Conservation (phyloP, 192 early-diverging fungal species). For the Podochytrium sp. region DNA sequence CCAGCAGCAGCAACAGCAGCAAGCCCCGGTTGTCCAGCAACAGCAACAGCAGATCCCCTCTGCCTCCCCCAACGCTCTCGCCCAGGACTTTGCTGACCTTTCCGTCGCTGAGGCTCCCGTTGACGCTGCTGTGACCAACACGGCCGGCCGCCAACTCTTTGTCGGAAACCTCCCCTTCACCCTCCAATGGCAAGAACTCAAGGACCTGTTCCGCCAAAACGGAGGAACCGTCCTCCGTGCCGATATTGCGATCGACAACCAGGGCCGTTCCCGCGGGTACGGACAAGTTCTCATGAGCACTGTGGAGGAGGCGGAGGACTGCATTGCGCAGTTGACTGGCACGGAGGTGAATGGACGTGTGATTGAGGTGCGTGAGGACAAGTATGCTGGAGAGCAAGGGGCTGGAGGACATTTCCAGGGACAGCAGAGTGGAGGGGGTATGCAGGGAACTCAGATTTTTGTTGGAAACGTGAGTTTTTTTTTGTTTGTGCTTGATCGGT, state of each 20-base stretch:
- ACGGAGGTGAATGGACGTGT: slow-evolving; percentile 45
- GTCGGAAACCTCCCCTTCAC: slow-evolving; percentile 81
- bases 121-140: background rate
- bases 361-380: slow-evolving; percentile 56
- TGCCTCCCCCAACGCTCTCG: background rate
- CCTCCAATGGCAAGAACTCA: slow-evolving; percentile 82
- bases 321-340: slow-evolving; percentile 47
- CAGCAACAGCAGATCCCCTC: background rate
- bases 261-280: slow-evolving; percentile 75
- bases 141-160: slow-evolving; percentile 58
- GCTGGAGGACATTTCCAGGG: slow-evolving; percentile 8
- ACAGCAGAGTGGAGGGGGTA: slow-evolving; percentile 13
- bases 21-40: slow-evolving; percentile 11
- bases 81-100: background rate
- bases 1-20: slow-evolving; percentile 15
- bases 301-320: slow-evolving; percentile 49
- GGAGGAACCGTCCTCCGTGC: slow-evolving; percentile 70
- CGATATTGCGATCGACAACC: slow-evolving; percentile 64
- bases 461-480: slow-evolving; percentile 73
- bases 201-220: slow-evolving; percentile 74
- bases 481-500: background rate
- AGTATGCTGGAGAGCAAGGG: slow-evolving; percentile 32
- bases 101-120: background rate
- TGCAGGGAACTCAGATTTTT: slow-evolving; percentile 60
- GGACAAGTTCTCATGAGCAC: slow-evolving; percentile 68